Conservation (phyloP, 192 early-diverging fungal species). For the Dimargaris verticillata region DNA sequence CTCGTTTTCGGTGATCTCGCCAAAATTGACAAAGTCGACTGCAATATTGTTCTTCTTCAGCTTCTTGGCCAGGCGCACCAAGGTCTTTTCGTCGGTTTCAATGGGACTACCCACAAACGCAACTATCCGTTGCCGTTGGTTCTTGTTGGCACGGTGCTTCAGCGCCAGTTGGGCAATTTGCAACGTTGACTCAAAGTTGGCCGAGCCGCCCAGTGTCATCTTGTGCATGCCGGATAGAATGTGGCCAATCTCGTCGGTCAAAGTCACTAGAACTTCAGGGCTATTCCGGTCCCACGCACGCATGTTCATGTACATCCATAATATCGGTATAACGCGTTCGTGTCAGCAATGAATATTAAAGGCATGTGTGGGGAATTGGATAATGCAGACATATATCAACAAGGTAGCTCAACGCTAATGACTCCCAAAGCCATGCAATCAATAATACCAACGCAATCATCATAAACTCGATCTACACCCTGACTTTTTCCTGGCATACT, state of each 20-base stretch:
- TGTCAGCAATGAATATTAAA: too few relatives aligned
- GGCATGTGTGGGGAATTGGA: too few relatives aligned
- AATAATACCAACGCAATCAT: too few relatives aligned
- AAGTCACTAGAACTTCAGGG: slow-evolving; percentile 82
- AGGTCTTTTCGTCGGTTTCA: slow-evolving; percentile 59
- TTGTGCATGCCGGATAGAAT: slow-evolving; percentile 74
- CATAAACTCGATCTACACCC: too few relatives aligned
- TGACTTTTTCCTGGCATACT: too few relatives aligned
- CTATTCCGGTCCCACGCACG: too few relatives aligned
- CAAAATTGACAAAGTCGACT: slow-evolving; percentile 90
- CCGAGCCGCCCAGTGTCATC: slow-evolving; percentile 50
- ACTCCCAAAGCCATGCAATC: too few relatives aligned
- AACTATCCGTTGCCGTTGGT: slow-evolving; percentile 84
- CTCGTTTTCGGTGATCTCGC: slow-evolving; percentile 77
- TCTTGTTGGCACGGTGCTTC: slow-evolving; percentile 95
- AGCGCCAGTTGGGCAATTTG: slow-evolving; percentile 96
- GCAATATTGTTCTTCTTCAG: slow-evolving; percentile 97
- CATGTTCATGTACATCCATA: too few relatives aligned
- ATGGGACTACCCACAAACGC: slow-evolving; percentile 88
- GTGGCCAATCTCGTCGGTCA: slow-evolving; percentile 80
- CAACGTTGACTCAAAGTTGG: slow-evolving; percentile 67
- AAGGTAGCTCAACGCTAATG: too few relatives aligned
- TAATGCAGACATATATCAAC: too few relatives aligned
- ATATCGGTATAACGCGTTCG: too few relatives aligned
- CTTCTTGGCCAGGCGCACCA: slow-evolving; percentile 85